Percentiles rank a stretch among this genome's conserved stretches.
Evolutionary conservation across 2,329 filamentous ascomycete genomes (phyloP).

Genomic region (Diplodia scrobiculata): DNA sequence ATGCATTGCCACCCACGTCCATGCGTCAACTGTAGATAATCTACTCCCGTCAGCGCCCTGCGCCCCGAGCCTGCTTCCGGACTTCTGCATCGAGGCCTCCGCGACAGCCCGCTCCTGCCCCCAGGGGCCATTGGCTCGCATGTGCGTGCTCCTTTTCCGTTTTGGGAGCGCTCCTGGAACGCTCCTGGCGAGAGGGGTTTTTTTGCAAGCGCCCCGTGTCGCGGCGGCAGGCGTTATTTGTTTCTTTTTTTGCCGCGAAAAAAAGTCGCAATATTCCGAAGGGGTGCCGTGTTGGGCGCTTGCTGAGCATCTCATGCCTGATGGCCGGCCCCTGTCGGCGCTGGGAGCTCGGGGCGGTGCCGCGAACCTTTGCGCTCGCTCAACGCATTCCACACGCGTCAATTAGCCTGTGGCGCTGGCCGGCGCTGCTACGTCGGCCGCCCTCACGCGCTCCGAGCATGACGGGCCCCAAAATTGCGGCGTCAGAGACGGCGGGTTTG

Average conservation of each 20-base stretch:
- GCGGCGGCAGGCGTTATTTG: neutral
- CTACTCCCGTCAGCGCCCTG: too few species aligned
- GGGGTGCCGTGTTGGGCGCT: conserved; percentile 25
- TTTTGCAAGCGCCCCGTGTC: conserved; percentile 10
- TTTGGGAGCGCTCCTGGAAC: conserved; percentile 1
- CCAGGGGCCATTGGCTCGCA: neutral
- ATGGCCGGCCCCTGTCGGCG: conserved; percentile 12
- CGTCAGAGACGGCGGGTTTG: conserved; percentile 6
- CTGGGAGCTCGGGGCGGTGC: neutral
- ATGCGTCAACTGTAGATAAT: neutral
- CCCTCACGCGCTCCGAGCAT: neutral
- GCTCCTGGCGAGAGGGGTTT: neutral
- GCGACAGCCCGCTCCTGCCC: neutral
- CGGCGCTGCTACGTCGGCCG: neutral
- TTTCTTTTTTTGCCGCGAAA: conserved; percentile 14
- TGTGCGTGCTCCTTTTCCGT: conserved; percentile 9
- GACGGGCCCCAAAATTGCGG: neutral
- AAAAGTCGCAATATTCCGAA: conserved; percentile 26
- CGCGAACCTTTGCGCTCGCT: conserved; percentile 14
- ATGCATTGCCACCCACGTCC: neutral
- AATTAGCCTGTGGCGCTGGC: conserved; percentile 7
- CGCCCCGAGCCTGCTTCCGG: too few species aligned
- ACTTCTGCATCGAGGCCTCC: neutral
- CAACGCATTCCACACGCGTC: conserved; percentile 21
- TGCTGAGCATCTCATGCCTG: conserved; percentile 24